Base-by-base conservation (phyloP, 441 rosid species). In the Populus tomentosa region DNA sequence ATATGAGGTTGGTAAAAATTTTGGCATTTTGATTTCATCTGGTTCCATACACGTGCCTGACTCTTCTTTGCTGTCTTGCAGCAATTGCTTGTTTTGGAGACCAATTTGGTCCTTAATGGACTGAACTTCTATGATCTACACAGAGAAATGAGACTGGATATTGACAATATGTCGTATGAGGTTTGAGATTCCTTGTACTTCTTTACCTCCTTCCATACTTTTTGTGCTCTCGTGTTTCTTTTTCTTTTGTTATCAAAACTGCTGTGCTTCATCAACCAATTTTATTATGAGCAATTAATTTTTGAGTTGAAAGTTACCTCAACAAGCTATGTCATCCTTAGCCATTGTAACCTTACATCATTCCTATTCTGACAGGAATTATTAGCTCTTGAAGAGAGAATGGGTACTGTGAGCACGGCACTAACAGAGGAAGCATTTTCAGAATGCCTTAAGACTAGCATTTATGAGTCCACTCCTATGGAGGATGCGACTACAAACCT, bases 81-180 rank as follows among this genome's bases (percentile, higher is more conserved):
- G 99, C 97, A 93, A 90, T 77, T 92, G 73, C 88, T 92, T 82
- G 87, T 87, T 81, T 83, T 92, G 81, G 99, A 90, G 87, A 87
- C 94, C 81, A 89, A 84, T 84, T 80, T 94, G 70, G 89, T 91
- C 77, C 90, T 91, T 62, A 86, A 83, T 73, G 93, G 94, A 74
- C 81, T 90, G 79, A 89, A 87, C 82, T 85, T 91, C 77, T 85
- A 88, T 79, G 99, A 96, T 81, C 99, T 86, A 82, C 98, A 96
- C 80, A 89, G 98, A 79, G 98, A 91, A 61, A 87, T 96, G 99
- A 92, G 99, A 84, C 89, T 94, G 80, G 98, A 96, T 86, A 94
- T 96, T 76, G 99, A 96, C 81, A 80, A 90, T 85, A 94, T 94
- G 99, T 92, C 99, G 69, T 96, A 96, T 73, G 98, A 96, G 98